A percentile compares a stretch with the other conserved stretches of the same genome.
phyloP scores from a whole-genome alignment of 331 rosid genomes.

The Dryas integrifolia region DNA sequence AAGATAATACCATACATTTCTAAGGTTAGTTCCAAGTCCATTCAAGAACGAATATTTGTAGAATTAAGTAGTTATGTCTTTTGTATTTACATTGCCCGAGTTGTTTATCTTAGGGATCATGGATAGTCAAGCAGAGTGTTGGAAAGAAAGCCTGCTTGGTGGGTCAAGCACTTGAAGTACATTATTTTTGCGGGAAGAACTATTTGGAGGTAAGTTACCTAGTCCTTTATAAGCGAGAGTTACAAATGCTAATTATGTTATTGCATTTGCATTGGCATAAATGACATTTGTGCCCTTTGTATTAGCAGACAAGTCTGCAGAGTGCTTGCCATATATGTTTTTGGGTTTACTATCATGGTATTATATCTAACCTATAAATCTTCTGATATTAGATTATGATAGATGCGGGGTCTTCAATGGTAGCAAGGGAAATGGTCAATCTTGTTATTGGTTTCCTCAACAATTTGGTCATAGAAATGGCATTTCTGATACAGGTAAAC shows the following conservation, averaged over 20 bases:
- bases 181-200: conserved; percentile 67
- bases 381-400: conserved; percentile 46
- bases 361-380: conserved; percentile 20
- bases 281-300: too few species aligned
- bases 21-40: conserved; percentile 52
- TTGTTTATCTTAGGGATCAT: conserved; percentile 65
- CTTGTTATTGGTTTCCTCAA: conserved; percentile 88
- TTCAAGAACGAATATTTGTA: neutral
- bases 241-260: neutral
- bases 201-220: conserved; percentile 64
- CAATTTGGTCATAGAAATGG: conserved; percentile 87
- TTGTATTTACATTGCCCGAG: conserved; percentile 7
- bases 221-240: neutral
- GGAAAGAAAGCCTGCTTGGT: conserved; percentile 86
- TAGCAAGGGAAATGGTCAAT: conserved; percentile 73
- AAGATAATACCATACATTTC: conserved; percentile 95
- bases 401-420: conserved; percentile 75
- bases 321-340: too few species aligned
- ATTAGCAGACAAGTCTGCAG: too few species aligned
- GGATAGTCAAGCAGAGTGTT: conserved; percentile 96
- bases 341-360: neutral
- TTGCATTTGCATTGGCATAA: too few species aligned
- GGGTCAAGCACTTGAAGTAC: conserved; percentile 64
- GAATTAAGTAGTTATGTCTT: neutral
- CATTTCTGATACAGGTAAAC: conserved; percentile 80